A percentile compares a stretch with the other conserved stretches of the same genome.
These are phyloP conservation scores for Starmerella apis DNA, from an alignment of 805 yeast species.

Conservation along the genomic window DNA sequence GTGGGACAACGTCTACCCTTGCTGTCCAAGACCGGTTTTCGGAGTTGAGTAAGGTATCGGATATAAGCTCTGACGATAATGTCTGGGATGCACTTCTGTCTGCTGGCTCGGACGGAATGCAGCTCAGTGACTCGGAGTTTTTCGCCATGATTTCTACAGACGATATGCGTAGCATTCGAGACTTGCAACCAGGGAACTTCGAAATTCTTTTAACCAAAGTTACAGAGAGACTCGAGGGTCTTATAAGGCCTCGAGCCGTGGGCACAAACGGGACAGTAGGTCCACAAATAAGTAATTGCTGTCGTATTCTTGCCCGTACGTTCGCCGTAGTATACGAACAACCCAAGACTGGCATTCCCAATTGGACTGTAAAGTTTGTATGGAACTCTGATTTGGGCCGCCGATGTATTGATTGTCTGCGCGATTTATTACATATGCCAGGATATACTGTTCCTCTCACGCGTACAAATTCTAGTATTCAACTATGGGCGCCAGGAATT, in stretches of 20 bases:
- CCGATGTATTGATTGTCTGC: conserved; percentile 33
- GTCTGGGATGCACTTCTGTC: conserved; percentile 37
- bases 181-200: conserved; percentile 49
- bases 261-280: conserved; percentile 21
- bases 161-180: conserved; percentile 53
- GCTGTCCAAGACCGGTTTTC: conserved; percentile 51
- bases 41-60: conserved; percentile 34
- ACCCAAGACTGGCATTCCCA: conserved; percentile 14
- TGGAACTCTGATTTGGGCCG: conserved; percentile 14
- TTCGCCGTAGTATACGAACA: conserved; percentile 61
- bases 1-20: conserved; percentile 58
- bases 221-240: conserved; percentile 31
- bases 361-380: conserved; percentile 29
- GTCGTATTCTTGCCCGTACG: conserved; percentile 53
- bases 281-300: conserved; percentile 44
- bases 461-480: not conserved
- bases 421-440: conserved; percentile 44
- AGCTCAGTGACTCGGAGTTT: conserved; percentile 32
- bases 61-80: conserved; percentile 32
- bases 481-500: conserved; percentile 75
- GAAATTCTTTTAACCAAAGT: conserved; percentile 41
- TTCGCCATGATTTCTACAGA: conserved; percentile 45
- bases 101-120: conserved; percentile 42
- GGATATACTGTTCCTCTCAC: conserved; percentile 43
- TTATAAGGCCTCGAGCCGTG: conserved; percentile 28